phyloP scores from a whole-genome alignment of 768 basidiomycete species.

The Mrakia hoshinonis region DNA sequence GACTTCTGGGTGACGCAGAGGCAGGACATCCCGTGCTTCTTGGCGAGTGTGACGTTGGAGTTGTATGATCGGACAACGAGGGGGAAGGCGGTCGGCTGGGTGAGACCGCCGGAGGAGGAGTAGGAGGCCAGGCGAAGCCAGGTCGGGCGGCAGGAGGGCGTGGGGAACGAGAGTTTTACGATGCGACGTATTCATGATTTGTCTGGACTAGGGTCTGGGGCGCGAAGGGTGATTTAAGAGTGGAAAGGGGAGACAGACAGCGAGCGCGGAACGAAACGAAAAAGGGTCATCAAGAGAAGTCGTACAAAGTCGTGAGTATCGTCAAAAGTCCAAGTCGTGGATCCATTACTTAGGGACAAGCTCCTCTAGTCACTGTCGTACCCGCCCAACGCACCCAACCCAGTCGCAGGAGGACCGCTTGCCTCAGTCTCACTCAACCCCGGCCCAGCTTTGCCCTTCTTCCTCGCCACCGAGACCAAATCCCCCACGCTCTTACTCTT shows the following conservation, averaged over 20 bases:
- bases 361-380: background rate
- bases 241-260: too few relatives aligned
- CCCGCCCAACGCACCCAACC: background rate
- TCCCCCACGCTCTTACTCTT: background rate
- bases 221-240: too few relatives aligned
- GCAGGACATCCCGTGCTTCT: conserved; percentile 77
- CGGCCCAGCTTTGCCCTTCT: background rate
- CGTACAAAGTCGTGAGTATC: background rate
- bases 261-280: background rate
- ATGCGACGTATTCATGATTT: background rate
- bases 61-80: conserved; percentile 68
- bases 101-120: conserved; percentile 18
- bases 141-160: too few relatives aligned
- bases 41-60: conserved; percentile 80
- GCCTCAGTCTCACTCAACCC: background rate
- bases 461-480: background rate
- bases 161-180: background rate
- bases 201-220: too few relatives aligned
- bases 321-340: background rate
- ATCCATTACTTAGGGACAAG: background rate
- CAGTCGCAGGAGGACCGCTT: background rate
- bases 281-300: background rate
- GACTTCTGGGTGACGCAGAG: conserved; percentile 78
- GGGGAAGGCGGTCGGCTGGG: conserved; percentile 27
- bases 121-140: background rate